Base-by-base conservation (phyloP, 257 asterid genomes). In the Anisodus tanguticus region DNA sequence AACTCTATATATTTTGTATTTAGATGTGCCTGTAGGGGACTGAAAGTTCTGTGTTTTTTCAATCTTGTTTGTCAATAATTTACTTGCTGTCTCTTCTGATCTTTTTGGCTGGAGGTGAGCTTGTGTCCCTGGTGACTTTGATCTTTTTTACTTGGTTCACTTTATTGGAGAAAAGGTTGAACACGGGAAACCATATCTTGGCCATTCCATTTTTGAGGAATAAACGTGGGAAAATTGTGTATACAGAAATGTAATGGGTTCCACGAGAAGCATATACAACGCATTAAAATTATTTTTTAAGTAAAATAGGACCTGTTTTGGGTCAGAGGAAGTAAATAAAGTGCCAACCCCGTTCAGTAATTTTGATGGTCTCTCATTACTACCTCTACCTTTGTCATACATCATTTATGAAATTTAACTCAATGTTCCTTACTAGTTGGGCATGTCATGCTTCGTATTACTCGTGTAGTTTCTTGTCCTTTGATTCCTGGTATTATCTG, bases 111-210 rank as follows among this genome's bases (percentile, higher is more conserved):
- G 43, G 58, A 1, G 19, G 41, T 74, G 11, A 19, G 80, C 12
- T 49, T 49, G 62, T 49, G 43, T 49, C 43, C 9, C 17, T 49
- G 43, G 43, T 22, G 60, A 74, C 62, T 49, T 74, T 19, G 58
- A 47, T 74, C 80, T 74, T 74, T 26, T 71, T 71, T 13, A 41
- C 31, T n/a, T 41, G 55, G 79, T 71, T 17, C 79, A 71, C 79
- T 9, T 45, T 0, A 71, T 9, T n/a, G 4, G 17, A 58, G 58
- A 5, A 71, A 71, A 43, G 17, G 22, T 71, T 45, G 17, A 43
- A 45, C 79, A 9, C 3, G 17, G 79, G 79, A 71, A 70, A 47
- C 79, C 55, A 70, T 9, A 17, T 70, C 79, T 17, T 70, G 55
- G 57, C 57, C 43, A 43, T 70, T 17, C 54, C 79, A 70, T 41